These are phyloP conservation scores for Chalciporus chontae DNA, from an alignment of 768 basidiomycete species.

Conservation along the genomic window DNA sequence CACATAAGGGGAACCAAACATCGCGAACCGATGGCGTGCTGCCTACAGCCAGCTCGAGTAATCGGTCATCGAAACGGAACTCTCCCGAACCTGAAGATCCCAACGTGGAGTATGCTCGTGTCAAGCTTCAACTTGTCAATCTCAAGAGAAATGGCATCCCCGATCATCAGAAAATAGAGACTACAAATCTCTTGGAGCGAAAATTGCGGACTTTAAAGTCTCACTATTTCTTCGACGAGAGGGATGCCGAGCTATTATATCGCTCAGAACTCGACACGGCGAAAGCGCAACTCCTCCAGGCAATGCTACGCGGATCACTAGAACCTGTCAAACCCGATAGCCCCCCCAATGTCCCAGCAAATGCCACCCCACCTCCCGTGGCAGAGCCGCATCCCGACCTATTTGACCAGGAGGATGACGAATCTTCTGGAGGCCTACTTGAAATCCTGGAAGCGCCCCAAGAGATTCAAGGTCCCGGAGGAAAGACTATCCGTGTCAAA, in stretches of 20 bases:
- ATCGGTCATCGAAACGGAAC: slow-evolving; percentile 26
- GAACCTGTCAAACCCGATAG: not conserved
- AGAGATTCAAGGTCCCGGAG: slow-evolving; percentile 53
- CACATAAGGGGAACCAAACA: slow-evolving; percentile 3
- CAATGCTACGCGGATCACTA: slow-evolving; percentile 34
- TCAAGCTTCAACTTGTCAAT: slow-evolving; percentile 55
- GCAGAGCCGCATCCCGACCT: slow-evolving; percentile 35
- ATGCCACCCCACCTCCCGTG: not conserved
- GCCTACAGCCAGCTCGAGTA: slow-evolving; percentile 7
- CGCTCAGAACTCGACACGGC: slow-evolving; percentile 49
- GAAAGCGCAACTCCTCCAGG: slow-evolving; percentile 42
- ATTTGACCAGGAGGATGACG: slow-evolving; percentile 51
- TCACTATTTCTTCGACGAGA: slow-evolving; percentile 70
- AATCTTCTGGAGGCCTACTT: slow-evolving; percentile 59
- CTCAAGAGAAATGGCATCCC: slow-evolving; percentile 36
- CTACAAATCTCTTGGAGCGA: slow-evolving; percentile 39
- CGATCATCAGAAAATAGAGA: slow-evolving; percentile 22
- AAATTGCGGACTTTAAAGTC: slow-evolving; percentile 46
- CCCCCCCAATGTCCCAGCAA: not conserved
- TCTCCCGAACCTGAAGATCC: slow-evolving; percentile 50
- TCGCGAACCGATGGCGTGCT: not conserved
- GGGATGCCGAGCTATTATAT: slow-evolving; percentile 60
- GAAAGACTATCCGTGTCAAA: slow-evolving; percentile 50
- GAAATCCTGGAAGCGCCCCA: slow-evolving; percentile 66
- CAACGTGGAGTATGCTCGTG: slow-evolving; percentile 55